phyloP scores from a whole-genome alignment of 1,139 yeast genomes.

The Pichia sp. region DNA sequence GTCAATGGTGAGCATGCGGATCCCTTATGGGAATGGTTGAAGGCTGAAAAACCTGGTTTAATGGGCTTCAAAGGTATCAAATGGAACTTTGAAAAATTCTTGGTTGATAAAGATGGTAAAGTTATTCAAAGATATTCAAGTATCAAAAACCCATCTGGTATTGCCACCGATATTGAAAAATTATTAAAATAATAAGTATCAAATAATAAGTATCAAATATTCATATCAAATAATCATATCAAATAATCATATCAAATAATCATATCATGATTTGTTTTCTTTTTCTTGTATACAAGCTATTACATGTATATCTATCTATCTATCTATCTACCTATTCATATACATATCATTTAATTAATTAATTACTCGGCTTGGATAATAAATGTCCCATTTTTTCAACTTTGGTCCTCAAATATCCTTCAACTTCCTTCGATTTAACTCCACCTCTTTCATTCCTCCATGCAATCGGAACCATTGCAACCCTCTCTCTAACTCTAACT shows the following conservation, averaged over 20 bases:
- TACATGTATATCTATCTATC: too few relatives aligned
- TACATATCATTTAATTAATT: not conserved
- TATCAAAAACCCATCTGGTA: constrained; percentile 52
- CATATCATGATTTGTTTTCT: too few relatives aligned
- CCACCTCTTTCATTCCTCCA: constrained; percentile 67
- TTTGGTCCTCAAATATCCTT: constrained; percentile 87
- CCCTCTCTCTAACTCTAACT: constrained; percentile 72
- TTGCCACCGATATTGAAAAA: constrained; percentile 25
- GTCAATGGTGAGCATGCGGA: constrained; percentile 82
- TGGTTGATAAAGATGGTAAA: constrained; percentile 63
- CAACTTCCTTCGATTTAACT: constrained; percentile 76
- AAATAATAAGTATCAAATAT: too few relatives aligned
- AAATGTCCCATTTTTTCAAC: constrained; percentile 97
- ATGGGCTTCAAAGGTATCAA: constrained; percentile 76
- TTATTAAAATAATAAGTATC: constrained; percentile 17
- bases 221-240: too few relatives aligned
- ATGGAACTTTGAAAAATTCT: constrained; percentile 95
- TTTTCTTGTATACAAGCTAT: not conserved
- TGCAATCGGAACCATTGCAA: constrained; percentile 94
- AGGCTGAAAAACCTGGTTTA: constrained; percentile 54
- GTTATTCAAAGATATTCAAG: constrained; percentile 70
- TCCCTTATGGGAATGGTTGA: constrained; percentile 75
- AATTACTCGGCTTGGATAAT: constrained; percentile 47
- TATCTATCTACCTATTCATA: not conserved
- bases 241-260: too few relatives aligned